Evolutionary conservation across 345 rosid genomes (phyloP).

Genomic region (Excoecaria cochinchinensis): DNA sequence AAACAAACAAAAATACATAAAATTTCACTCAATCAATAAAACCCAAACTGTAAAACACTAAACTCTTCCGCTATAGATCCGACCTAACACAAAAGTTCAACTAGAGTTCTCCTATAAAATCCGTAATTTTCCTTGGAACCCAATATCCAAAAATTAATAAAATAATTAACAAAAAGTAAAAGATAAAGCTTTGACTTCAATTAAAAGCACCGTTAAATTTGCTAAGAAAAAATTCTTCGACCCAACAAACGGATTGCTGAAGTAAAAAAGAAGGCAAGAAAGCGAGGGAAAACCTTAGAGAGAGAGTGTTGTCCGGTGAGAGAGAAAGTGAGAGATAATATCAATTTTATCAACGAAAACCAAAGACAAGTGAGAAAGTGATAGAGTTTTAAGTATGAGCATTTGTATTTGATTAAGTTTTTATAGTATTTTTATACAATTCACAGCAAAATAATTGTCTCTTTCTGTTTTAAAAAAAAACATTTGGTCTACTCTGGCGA

Average conservation of each 20-base stretch:
- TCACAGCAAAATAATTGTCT: neutral
- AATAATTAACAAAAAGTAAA: neutral
- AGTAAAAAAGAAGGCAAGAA: neutral
- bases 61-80: neutral
- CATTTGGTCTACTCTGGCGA: conserved; percentile 16
- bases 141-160: neutral
- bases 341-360: neutral
- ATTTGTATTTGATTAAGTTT: neutral
- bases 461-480: neutral
- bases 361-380: neutral
- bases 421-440: neutral
- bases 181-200: neutral
- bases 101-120: neutral
- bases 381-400: neutral
- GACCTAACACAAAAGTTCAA: neutral
- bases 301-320: neutral
- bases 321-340: neutral
- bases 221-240: neutral
- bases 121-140: neutral
- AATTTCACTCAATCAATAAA: conserved; percentile 7
- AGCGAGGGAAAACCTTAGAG: neutral
- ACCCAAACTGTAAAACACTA: neutral
- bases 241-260: neutral
- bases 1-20: conserved; percentile 3
- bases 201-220: neutral